phyloP scores from a whole-genome alignment of 805 yeast genomes.

The Cyberlindnera euphorbiiphila region DNA sequence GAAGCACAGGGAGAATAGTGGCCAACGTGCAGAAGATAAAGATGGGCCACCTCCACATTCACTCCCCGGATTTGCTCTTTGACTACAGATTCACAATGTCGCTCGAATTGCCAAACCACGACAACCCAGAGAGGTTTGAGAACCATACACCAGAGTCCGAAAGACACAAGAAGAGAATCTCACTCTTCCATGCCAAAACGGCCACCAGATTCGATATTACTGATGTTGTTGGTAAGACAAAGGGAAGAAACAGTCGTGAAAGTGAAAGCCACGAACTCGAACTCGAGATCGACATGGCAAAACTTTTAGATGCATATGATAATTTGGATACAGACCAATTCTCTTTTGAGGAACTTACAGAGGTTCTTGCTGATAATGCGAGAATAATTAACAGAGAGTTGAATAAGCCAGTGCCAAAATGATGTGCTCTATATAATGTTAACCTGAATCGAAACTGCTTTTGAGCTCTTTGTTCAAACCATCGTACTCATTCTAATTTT shows the following conservation, averaged over 20 bases:
- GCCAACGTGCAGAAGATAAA: conserved; percentile 71
- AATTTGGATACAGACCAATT: conserved; percentile 42
- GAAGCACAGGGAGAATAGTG: conserved; percentile 60
- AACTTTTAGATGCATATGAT: conserved; percentile 38
- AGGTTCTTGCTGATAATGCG: conserved; percentile 59
- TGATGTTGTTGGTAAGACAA: conserved; percentile 38
- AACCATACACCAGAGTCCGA: conserved; percentile 50
- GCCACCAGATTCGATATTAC: conserved; percentile 73
- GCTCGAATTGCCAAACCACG: conserved; percentile 69
- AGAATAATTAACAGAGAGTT: conserved; percentile 34
- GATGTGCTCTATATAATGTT: too few species aligned
- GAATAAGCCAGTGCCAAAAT: conserved; percentile 13
- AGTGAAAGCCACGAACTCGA: conserved; percentile 42
- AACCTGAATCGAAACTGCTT: too few species aligned
- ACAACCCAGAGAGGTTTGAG: conserved; percentile 50
- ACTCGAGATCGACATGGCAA: conserved; percentile 45
- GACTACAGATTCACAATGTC: conserved; percentile 76
- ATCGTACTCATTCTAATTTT: too few species aligned
- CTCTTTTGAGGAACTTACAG: conserved; percentile 55
- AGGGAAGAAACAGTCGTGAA: conserved; percentile 25
- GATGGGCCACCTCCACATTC: conserved; percentile 66
- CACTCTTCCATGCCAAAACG: conserved; percentile 72
- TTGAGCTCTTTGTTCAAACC: too few species aligned
- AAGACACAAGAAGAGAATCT: conserved; percentile 68
- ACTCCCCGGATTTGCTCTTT: conserved; percentile 70